Base-by-base conservation (phyloP, 306 rosid genomes). In the Pyrus bretschneideri region DNA sequence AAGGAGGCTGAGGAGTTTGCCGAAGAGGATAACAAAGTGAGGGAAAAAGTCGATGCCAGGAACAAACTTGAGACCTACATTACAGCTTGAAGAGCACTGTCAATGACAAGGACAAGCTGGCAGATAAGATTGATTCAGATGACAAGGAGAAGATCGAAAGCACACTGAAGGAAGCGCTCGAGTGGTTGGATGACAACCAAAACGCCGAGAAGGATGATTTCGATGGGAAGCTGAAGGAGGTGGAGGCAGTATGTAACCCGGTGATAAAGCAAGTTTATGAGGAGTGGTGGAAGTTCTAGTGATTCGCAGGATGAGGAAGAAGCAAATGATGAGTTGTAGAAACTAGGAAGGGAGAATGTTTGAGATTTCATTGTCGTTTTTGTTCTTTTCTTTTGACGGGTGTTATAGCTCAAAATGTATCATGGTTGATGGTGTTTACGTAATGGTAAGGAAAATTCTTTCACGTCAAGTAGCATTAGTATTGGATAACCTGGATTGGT, bases 1-100 rank as follows among this genome's bases (percentile, higher is more conserved):
- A 77, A 73, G 77, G 93, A 89, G 63, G 93, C 89, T 4, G 91
- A 87, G 65, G 91, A 89, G 76, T 81, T 87, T 11, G 87, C 89
- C 0, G 89, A 87, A 62, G 91, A 89, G 45, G 93, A 85, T 70
- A 85, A 74, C 65, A 78, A 75, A 46, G 69, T 81, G 29, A 87
- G 66, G 81, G 93, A 89, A 66, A 58, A 63, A 61, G 68, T 87
- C 14, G 89, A 89, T 42, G 81, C 87, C 0, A 74, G 88, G 71
- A 89, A 80, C 87, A 87, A 81, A 60, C 70, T 87, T 66, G 91
- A 89, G 72, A 71, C 82, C 15, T 89, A 86, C 75, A 38, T 89
- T 89, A 84, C 81, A 81, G 49, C 72, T 83, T 83, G 87, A 89
- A 76, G 81, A 85, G 79, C 67, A 74, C 70, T 8, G 78, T 88